A percentile compares a stretch with the other conserved stretches of the same genome.
Conservation (phyloP, 805 yeast species). For the Cyberlindnera lachancei region DNA sequence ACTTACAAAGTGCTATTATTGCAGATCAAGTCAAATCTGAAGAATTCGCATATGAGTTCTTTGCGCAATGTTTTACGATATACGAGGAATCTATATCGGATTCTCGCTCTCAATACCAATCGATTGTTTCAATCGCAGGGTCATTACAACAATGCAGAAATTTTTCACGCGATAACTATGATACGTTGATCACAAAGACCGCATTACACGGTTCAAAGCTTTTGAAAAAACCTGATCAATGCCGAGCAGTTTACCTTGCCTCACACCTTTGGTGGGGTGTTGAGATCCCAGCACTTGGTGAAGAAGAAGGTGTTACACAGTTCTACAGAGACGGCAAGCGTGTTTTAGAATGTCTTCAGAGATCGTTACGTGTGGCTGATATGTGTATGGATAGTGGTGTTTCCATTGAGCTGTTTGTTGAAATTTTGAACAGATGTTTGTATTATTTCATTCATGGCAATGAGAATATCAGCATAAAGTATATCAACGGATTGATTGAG, state of each 20-base stretch:
- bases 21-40: constrained; percentile 73
- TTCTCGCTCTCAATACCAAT: constrained; percentile 45
- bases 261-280: constrained; percentile 94
- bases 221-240: constrained; percentile 88
- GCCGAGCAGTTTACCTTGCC: constrained; percentile 81
- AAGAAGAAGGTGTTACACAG: constrained; percentile 35
- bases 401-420: constrained; percentile 78
- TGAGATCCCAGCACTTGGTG: constrained; percentile 43
- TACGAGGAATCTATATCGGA: constrained; percentile 63
- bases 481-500: constrained; percentile 81
- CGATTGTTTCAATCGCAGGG: constrained; percentile 42
- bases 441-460: constrained; percentile 82
- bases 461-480: constrained; percentile 56
- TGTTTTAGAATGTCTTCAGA: constrained; percentile 85
- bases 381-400: constrained; percentile 79
- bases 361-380: constrained; percentile 85
- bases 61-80: constrained; percentile 77
- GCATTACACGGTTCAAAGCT: constrained; percentile 85
- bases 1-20: constrained; percentile 59
- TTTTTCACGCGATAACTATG: constrained; percentile 62
- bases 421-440: constrained; percentile 78
- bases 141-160: constrained; percentile 44
- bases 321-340: constrained; percentile 52
- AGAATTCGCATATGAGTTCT: constrained; percentile 79
- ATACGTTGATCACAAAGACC: constrained; percentile 72